Conservation (phyloP, 176 grass and related monocot genomes). For the Hordeum marinum region DNA sequence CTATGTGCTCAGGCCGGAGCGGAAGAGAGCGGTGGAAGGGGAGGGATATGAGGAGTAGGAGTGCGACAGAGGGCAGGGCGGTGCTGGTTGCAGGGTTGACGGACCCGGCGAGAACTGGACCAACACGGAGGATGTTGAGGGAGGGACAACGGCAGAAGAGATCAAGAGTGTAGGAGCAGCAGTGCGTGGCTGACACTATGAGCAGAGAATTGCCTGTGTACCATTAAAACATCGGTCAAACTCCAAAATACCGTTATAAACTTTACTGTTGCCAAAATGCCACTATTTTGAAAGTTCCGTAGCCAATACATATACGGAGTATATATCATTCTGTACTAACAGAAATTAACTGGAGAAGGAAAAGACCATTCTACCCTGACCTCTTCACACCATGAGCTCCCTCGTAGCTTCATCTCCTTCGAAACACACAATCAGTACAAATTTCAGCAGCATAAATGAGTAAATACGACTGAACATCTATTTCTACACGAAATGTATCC, state of each 20-base stretch:
- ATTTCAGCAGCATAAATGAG: not conserved
- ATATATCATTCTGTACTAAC: not conserved
- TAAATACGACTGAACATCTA: not conserved
- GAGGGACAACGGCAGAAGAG: not conserved
- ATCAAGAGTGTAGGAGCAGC: not conserved
- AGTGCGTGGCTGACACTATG: not conserved
- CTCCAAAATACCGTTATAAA: not conserved
- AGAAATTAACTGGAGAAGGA: not conserved
- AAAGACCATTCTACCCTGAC: too few relatives aligned
- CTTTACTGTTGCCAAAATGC: not conserved
- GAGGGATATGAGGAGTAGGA: not conserved
- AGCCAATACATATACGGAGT: not conserved
- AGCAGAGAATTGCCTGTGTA: not conserved
- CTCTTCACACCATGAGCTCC: too few relatives aligned
- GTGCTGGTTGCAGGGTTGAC: not conserved
- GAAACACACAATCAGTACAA: not conserved
- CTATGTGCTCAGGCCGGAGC: not conserved
- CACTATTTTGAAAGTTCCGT: not conserved
- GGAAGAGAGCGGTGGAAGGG: not conserved
- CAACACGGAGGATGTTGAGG: not conserved
- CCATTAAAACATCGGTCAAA: not conserved
- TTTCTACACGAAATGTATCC: not conserved
- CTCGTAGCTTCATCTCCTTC: too few relatives aligned
- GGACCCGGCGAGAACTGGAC: not conserved
- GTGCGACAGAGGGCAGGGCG: not conserved